Evolutionary conservation across 176 grass and related monocot genomes (phyloP), one percentile per base, ranked within the genome.

Genomic region (Panicum miliaceum): DNA sequence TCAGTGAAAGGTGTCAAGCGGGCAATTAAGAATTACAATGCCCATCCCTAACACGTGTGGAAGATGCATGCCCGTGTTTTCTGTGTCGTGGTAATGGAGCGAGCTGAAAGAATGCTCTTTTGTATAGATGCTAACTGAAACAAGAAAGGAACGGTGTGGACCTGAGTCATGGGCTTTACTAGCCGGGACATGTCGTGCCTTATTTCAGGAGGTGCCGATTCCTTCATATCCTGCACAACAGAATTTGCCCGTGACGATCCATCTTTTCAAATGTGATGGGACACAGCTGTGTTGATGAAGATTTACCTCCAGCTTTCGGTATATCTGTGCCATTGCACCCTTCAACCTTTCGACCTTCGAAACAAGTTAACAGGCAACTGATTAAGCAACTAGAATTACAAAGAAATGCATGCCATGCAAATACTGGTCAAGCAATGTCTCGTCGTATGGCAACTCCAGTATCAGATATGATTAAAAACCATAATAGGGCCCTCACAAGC

Each of bases 161-260:
- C 95, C 92, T 98, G 92, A 20, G 94, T 86, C 96, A 98, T 95
- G 84, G 96, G 93, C 85, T 95, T 94, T 64, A 95, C 85, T 75
- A 98, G 85, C 64, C 91, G 92, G 81, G 96, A 95, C 74, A 98
- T 88, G 76, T 95, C 91, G 82, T 98, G 96, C 81, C 96, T 86
- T 53, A 86, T 89, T 85, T 97, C 94, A 73, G 94, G 93, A 41
- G 92, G 90, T 26, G 81, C 90, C 32, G 88, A 90, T 82, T 94
- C 94, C 86, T 97, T 97, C 65, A 97, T 97, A 57, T 57, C 53
- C 53, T 57, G 53, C 53, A 75, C 88, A 81, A 92, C 92, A 47
- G 76, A 87, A 70, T 41, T 48, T 71, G 58, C 37, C 68, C 53
- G 41, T 26, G 46, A 66, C 36, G 27, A 51, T 51, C 3, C 48